Conservation (phyloP, 352 stramenopile genomes). For the Phytophthora syringae region DNA sequence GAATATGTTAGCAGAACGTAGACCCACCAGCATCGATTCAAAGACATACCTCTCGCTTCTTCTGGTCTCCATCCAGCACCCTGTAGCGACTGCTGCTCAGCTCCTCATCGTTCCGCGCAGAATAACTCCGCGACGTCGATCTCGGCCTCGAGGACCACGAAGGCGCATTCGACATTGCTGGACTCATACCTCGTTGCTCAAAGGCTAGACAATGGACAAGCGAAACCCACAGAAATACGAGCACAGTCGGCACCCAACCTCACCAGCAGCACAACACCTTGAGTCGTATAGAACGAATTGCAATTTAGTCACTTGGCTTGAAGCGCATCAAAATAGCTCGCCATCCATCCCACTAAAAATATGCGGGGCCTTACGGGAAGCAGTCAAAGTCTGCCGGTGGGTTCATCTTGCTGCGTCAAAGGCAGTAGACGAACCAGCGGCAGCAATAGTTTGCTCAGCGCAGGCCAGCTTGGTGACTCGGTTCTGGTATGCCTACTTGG, state of each 20-base stretch:
- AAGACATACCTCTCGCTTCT: constrained; percentile 41
- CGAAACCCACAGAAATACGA: not conserved
- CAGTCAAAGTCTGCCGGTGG: constrained; percentile 18
- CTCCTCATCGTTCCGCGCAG: constrained; percentile 21
- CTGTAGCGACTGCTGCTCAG: constrained; percentile 41
- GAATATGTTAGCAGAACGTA: not conserved
- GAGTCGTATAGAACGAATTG: constrained; percentile 22
- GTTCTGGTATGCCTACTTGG: constrained; percentile 20
- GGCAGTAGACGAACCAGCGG: constrained; percentile 27
- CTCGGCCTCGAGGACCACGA: constrained; percentile 19
- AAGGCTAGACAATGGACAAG: constrained; percentile 8
- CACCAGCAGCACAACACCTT: constrained; percentile 4
- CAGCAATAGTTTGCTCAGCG: constrained; percentile 19
- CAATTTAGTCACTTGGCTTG: constrained; percentile 29
- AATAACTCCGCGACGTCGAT: constrained; percentile 6
- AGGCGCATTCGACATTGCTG: constrained; percentile 9
- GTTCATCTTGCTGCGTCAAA: constrained; percentile 27
- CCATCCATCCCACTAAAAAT: constrained; percentile 31
- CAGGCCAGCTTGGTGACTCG: constrained; percentile 5
- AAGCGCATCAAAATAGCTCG: constrained; percentile 29
- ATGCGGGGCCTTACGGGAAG: constrained; percentile 20
- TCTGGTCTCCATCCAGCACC: constrained; percentile 48
- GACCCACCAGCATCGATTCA: not conserved
- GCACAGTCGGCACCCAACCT: not conserved
- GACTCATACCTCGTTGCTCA: constrained; percentile 19